Evolutionary conservation across 805 yeast species (phyloP), one percentile per base, ranked within the genome.

Genomic region (Nakazawaea ishiwadae): DNA sequence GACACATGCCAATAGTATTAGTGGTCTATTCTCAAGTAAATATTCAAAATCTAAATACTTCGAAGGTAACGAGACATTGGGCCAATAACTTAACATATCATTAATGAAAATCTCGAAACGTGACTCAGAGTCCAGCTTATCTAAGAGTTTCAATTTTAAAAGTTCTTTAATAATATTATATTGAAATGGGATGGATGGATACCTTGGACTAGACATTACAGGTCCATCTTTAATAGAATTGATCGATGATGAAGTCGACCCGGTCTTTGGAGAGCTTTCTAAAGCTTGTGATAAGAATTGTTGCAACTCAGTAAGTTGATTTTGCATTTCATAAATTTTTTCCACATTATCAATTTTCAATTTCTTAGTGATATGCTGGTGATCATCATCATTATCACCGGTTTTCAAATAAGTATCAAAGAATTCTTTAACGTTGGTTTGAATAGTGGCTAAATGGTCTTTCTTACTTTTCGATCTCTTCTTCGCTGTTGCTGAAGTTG

Each of bases 31-130:
- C 16, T 66, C 66, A 10, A 66, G 35, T 15, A 73, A 47, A 52
- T 60, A 61, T 14, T 71, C 68, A 46, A 65, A 73, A 12, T 64
- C 56, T 1, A 33, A 17, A 23, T 60, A 60, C 30, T 51, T 44
- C 0, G 40, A 24, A 0, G 79, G 69, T 23, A 75, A 53, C 12
- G 74, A 61, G 3, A 72, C 58, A 31, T 71, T 61, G 7, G 81
- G 81, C 66, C 74, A 75, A 51, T 59, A 72, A 10, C 66, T 59
- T 12, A 70, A 50, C 56, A 74, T 59, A 10, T 66, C 61, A 6
- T 56, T 36, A 11, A 62, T 49, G 46, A 74, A 75, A 37, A 48
- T 56, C 5, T 52, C 46, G 40, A 53, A 65, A 47, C 73, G 58
- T 11, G 46, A 41, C 20, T 53, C 52, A 2, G 71, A 62, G 26